Base-by-base conservation (phyloP, 2,329 filamentous ascomycete genomes). In the Rutstroemia sp. region DNA sequence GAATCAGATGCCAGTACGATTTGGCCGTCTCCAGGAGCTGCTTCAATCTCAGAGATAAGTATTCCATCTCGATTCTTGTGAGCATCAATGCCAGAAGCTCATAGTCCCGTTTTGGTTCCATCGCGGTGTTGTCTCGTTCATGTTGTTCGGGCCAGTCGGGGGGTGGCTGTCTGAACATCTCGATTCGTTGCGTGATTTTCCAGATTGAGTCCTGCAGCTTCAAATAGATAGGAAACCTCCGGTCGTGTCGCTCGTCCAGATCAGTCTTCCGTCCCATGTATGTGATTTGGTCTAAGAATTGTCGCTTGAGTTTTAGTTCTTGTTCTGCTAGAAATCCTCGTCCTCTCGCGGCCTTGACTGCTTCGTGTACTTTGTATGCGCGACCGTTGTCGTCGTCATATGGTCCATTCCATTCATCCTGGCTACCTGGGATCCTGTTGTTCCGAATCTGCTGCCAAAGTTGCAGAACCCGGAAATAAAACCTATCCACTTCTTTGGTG, bases 61-160 rank as follows among this genome's bases (percentile, higher is more conserved):
- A 56, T 16, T 56, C 54, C 54, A 56, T 39, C n/a, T 56, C 54
- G 2, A 56, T 56, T 14, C 54, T 41, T 5, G 41, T 45, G 19
- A 56, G 54, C 54, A 56, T 56, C 39, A 47, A 25, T 5, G 30
- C 25, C 8, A 56, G 17, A 7, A 52, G 21, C 6, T 56, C 54
- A 19, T 39, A 52, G 17, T 25, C 48, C 9, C 42, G 30, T 19
- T 56, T 56, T 16, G 54, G 54, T 17, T 23, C 14, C 5, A 42
- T 34, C 6, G 39, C 23, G 12, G 7, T 56, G 4, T 56, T 56
- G 23, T 56, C 54, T 19, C 54, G 48, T 47, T 56, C 54, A 38
- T 56, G 54, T 21, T 41, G 54, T 19, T 52, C 48, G 14, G 54
- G 54, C 54, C 48, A 56, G 17, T 41, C 23, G 4, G 54, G 48